Percentiles rank a stretch among this genome's conserved stretches.
phyloP scores from a whole-genome alignment of 2,329 filamentous ascomycete genomes.

The Fusarium irregulare region DNA sequence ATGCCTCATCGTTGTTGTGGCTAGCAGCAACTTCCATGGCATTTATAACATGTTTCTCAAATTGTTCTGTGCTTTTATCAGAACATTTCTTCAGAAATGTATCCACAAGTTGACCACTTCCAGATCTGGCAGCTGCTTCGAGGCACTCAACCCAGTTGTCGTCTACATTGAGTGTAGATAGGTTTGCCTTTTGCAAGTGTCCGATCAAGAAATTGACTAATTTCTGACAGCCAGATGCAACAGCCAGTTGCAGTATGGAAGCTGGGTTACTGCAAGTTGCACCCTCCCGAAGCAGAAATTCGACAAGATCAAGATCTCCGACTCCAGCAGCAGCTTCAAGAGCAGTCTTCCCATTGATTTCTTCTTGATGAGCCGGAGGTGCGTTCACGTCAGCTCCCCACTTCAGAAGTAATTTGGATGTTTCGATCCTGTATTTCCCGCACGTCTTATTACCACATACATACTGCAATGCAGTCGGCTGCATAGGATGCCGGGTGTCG shows the following conservation, averaged over 20 bases:
- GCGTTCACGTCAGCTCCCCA: neutral
- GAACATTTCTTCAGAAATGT: neutral
- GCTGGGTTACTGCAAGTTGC: neutral
- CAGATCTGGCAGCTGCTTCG: neutral
- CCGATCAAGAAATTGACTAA: neutral
- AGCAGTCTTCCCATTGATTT: fast-evolving
- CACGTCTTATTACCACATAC: no score
- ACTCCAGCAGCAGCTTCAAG: neutral
- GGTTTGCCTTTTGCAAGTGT: neutral
- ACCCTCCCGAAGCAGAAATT: neutral
- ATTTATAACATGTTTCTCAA: neutral
- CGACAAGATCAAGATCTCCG: neutral
- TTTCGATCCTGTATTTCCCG: no score
- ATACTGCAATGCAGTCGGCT: neutral
- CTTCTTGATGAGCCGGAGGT: neutral
- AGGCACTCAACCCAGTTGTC: neutral
- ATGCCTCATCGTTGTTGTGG: fast-evolving
- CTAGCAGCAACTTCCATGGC: neutral
- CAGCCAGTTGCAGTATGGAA: fast-evolving
- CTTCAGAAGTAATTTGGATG: no score
- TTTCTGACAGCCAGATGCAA: neutral
- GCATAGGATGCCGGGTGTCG: fast-evolving
- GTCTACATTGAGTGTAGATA: neutral
- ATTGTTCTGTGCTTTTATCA: fast-evolving
- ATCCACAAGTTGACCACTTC: fast-evolving